Percentiles rank a stretch among this genome's conserved stretches.
These are phyloP conservation scores for Aspergillus bombycis DNA, from an alignment of 2,329 filamentous ascomycete species.

Conservation along the genomic window DNA sequence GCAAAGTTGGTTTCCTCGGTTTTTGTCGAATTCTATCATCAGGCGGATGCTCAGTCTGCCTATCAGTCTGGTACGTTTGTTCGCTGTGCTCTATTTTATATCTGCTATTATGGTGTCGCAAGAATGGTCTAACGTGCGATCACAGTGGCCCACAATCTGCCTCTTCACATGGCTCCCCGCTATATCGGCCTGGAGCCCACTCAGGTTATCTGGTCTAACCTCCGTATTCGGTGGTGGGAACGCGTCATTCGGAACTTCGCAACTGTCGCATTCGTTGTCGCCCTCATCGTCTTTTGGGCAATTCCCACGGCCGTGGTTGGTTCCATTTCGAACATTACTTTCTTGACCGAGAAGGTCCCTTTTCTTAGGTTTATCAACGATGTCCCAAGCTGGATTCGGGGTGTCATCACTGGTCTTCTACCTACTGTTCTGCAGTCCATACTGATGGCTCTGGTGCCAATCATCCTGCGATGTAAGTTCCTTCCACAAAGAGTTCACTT, in stretches of 20 bases:
- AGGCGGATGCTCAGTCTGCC: slow-evolving; percentile 82
- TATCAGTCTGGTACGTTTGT: slow-evolving; percentile 65
- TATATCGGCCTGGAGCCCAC: slow-evolving; percentile 79
- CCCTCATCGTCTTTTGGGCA: slow-evolving; percentile 85
- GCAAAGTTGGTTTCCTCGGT: slow-evolving; percentile 72
- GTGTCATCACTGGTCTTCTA: slow-evolving; percentile 81
- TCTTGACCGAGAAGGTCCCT: slow-evolving; percentile 62
- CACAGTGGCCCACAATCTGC: slow-evolving; percentile 76
- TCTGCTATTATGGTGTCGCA: not conserved
- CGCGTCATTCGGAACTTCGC: slow-evolving; percentile 71
- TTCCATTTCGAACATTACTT: slow-evolving; percentile 80
- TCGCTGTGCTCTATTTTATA: not conserved
- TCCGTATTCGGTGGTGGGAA: slow-evolving; percentile 86
- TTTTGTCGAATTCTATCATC: slow-evolving; percentile 86
- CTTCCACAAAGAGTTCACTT: not conserved
- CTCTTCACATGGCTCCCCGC: slow-evolving; percentile 82
- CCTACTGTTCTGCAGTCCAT: slow-evolving; percentile 78
- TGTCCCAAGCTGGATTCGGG: slow-evolving; percentile 72
- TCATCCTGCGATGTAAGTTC: slow-evolving; percentile 72
- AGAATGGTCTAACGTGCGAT: slow-evolving; percentile 6
- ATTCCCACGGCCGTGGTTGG: slow-evolving; percentile 79
- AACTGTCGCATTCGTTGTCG: slow-evolving; percentile 72
- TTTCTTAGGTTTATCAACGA: slow-evolving; percentile 75
- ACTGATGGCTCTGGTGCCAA: slow-evolving; percentile 83
- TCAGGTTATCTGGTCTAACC: slow-evolving; percentile 84